Percentiles rank a stretch among this genome's conserved stretches.
These are phyloP conservation scores for Allantophomopsis lycopodina DNA, from an alignment of 2,329 filamentous ascomycete species.

Conservation along the genomic window DNA sequence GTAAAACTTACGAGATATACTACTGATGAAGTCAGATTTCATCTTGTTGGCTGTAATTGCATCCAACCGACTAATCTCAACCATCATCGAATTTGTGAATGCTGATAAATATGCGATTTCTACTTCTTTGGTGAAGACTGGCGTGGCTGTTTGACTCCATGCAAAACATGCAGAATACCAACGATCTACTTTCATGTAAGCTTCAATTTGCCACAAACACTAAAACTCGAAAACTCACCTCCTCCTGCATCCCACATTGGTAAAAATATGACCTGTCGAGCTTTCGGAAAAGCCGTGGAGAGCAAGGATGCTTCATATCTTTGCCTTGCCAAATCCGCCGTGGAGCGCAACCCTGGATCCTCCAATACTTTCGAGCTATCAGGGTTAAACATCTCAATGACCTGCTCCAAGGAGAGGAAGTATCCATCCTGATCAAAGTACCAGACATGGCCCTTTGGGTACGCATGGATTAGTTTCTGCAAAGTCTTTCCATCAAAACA, in stretches of 20 bases:
- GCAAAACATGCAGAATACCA: conserved; percentile 15
- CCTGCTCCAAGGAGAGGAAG: conserved; percentile 15
- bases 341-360: not conserved
- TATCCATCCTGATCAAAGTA: conserved; percentile 16
- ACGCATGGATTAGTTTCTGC: conserved; percentile 11
- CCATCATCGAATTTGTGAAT: conserved; percentile 14
- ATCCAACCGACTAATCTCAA: conserved; percentile 14
- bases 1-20: conserved; percentile 11
- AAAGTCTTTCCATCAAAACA: conserved; percentile 12
- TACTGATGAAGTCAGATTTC: conserved; percentile 15
- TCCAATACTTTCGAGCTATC: not conserved
- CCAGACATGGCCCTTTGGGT: conserved; percentile 17
- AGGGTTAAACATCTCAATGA: conserved; percentile 1
- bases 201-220: not conserved
- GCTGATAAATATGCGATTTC: conserved; percentile 12
- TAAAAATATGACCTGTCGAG: conserved; percentile 16
- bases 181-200: conserved; percentile 5
- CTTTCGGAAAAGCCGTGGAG: conserved; percentile 12
- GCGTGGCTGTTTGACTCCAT: conserved; percentile 10
- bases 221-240: conserved; percentile 7
- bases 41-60: conserved; percentile 13
- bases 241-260: conserved; percentile 16
- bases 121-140: conserved; percentile 12
- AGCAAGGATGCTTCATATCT: conserved; percentile 12
- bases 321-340: conserved; percentile 7